These are phyloP conservation scores for Backusella circina DNA, from an alignment of 192 early-diverging fungal genomes.

Conservation along the genomic window DNA sequence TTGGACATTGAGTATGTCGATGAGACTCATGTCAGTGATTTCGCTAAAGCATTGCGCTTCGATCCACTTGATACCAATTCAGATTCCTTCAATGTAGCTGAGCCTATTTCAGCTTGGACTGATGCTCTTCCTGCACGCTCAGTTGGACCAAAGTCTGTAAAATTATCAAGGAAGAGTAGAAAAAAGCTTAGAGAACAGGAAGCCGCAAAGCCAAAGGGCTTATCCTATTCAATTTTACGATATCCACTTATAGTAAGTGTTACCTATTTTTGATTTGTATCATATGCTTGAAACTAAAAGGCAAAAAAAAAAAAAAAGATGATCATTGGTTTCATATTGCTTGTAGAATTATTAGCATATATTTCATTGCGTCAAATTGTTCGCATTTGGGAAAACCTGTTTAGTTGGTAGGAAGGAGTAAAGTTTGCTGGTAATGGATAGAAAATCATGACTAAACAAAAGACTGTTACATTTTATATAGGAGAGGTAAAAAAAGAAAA, in stretches of 20 bases:
- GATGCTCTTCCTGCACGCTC: constrained; percentile 48
- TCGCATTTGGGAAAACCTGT: constrained; percentile 58
- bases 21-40: constrained; percentile 44
- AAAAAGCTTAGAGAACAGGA: constrained; percentile 17
- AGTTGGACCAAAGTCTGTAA: constrained; percentile 12
- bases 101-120: constrained; percentile 50
- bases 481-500: constrained; percentile 50
- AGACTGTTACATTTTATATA: background rate
- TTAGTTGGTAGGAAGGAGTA: constrained; percentile 47
- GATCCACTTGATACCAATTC: constrained; percentile 28
- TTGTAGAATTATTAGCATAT: constrained; percentile 59
- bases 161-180: constrained; percentile 19
- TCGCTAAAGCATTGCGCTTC: constrained; percentile 40
- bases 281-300: background rate
- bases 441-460: background rate
- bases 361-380: constrained; percentile 57
- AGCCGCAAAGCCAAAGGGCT: constrained; percentile 20
- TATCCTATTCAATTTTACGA: constrained; percentile 47
- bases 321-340: constrained; percentile 52
- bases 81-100: constrained; percentile 28
- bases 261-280: background rate
- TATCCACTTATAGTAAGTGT: constrained; percentile 52
- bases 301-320: constrained; percentile 27
- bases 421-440: background rate
- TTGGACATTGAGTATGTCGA: constrained; percentile 35